phyloP scores from a whole-genome alignment of 768 basidiomycete genomes.

The Calocybe gangraenosa region DNA sequence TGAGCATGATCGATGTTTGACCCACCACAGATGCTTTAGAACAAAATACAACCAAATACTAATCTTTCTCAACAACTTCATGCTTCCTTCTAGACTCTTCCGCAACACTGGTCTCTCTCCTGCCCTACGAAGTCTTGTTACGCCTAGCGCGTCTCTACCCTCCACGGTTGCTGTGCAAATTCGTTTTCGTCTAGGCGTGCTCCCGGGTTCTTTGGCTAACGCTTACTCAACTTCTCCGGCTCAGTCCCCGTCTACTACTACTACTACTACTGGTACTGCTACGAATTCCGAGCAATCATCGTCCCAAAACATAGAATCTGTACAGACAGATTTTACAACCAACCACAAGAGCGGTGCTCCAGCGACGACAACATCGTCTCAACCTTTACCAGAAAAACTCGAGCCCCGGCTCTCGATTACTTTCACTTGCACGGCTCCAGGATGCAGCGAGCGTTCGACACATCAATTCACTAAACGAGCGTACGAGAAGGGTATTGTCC shows the following conservation, averaged over 20 bases:
- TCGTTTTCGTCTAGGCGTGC: slow-evolving; percentile 27
- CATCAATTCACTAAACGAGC: slow-evolving; percentile 84
- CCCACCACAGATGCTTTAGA: too few species aligned
- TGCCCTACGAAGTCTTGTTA: slow-evolving; percentile 35
- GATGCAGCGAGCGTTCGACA: slow-evolving; percentile 73
- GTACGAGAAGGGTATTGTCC: slow-evolving; percentile 85
- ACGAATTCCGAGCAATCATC: background rate
- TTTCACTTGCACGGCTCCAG: slow-evolving; percentile 80
- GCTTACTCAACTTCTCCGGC: slow-evolving; percentile 8
- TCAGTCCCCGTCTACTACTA: too few species aligned
- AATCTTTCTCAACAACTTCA: too few species aligned
- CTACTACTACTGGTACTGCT: background rate
- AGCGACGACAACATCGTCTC: slow-evolving; percentile 18
- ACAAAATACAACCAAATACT: too few species aligned
- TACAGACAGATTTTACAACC: background rate
- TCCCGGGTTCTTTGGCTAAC: slow-evolving; percentile 1
- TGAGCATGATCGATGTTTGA: too few species aligned
- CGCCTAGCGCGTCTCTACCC: slow-evolving; percentile 31
- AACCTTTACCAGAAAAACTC: slow-evolving; percentile 32
- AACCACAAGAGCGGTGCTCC: background rate
- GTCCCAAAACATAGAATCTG: background rate
- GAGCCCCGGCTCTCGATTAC: slow-evolving; percentile 71
- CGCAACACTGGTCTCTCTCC: slow-evolving; percentile 41
- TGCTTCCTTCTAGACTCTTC: slow-evolving; percentile 46
- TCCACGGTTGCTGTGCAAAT: slow-evolving; percentile 28